These are phyloP conservation scores for Leishmania turanica DNA, from an alignment of 208 protist species.

Conservation along the genomic window DNA sequence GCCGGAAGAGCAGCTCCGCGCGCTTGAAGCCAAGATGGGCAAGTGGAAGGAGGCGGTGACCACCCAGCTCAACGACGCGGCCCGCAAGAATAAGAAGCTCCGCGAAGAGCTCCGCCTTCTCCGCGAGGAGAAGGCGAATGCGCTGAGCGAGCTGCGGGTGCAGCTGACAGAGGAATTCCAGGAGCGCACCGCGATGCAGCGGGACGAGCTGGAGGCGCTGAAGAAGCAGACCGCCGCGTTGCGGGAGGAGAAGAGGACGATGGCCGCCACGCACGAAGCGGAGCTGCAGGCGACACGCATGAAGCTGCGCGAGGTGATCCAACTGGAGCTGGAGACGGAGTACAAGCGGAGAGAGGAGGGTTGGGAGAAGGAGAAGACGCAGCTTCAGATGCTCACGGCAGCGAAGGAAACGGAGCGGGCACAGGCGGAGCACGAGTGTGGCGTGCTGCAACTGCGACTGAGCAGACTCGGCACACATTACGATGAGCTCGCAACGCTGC, in stretches of 20 bases:
- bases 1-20: conserved; percentile 41
- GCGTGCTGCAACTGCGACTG: conserved; percentile 24
- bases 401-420: conserved; percentile 37
- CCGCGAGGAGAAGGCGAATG: conserved; percentile 30
- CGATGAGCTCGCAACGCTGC: conserved; percentile 29
- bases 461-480: conserved; percentile 24
- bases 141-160: conserved; percentile 48
- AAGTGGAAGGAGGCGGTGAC: conserved; percentile 68
- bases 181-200: conserved; percentile 60
- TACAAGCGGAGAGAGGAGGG: conserved; percentile 28
- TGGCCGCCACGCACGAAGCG: conserved; percentile 46
- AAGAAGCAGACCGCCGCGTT: conserved; percentile 32
- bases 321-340: conserved; percentile 26
- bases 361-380: conserved; percentile 33
- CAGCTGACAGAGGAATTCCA: conserved; percentile 72
- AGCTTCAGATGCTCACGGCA: conserved; percentile 30
- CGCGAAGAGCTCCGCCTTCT: conserved; percentile 58
- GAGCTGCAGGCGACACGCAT: conserved; percentile 32
- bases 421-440: conserved; percentile 32
- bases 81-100: conserved; percentile 72
- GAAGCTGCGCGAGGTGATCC: conserved; percentile 29
- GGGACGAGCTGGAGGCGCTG: conserved; percentile 54
- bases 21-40: conserved; percentile 52
- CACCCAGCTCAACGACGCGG: conserved; percentile 59
- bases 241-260: conserved; percentile 45